phyloP scores from a whole-genome alignment of 1,284 basidiomycete genomes.

The Tremellales sp. region DNA sequence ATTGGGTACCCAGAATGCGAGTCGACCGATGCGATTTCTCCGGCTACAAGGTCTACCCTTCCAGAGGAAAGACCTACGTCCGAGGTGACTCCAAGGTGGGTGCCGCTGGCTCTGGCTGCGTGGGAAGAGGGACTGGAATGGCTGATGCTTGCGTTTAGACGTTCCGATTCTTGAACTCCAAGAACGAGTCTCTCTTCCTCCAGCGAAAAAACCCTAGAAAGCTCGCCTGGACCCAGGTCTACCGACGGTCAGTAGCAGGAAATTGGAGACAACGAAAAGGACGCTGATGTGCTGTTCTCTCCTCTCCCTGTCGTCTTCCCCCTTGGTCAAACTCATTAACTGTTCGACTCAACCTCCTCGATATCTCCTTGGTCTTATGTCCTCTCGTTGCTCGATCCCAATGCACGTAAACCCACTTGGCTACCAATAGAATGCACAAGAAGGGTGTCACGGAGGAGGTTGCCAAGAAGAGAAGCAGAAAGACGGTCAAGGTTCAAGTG shows the following conservation, averaged over 20 bases:
- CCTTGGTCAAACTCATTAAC: not conserved
- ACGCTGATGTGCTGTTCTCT: slow-evolving; percentile 2
- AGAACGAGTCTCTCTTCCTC: slow-evolving; percentile 94
- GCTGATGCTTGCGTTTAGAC: slow-evolving; percentile 54
- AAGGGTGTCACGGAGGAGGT: slow-evolving; percentile 99
- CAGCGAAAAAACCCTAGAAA: slow-evolving; percentile 99
- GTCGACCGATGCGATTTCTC: slow-evolving; percentile 96
- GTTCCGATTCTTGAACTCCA: slow-evolving; percentile 85
- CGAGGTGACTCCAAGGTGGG: slow-evolving; percentile 92
- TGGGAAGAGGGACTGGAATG: slow-evolving; percentile 1
- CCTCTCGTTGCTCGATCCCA: not conserved
- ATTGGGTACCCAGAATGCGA: slow-evolving; percentile 60
- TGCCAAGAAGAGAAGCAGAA: slow-evolving; percentile 96
- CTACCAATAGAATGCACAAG: slow-evolving; percentile 78
- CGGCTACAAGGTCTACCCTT: slow-evolving; percentile 92
- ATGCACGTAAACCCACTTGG: not conserved
- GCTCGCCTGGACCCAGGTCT: slow-evolving; percentile 97
- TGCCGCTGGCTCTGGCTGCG: slow-evolving; percentile 16
- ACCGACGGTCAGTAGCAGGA: slow-evolving; percentile 60
- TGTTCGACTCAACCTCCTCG: not conserved
- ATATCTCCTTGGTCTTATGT: too few relatives aligned
- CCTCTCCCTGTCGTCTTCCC: not conserved
- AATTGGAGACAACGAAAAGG: not conserved
- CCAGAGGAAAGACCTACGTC: slow-evolving; percentile 92
- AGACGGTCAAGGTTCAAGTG: slow-evolving; percentile 84